Conservation (phyloP, 2,329 filamentous ascomycete genomes). For the Aspergillus caelatus region DNA sequence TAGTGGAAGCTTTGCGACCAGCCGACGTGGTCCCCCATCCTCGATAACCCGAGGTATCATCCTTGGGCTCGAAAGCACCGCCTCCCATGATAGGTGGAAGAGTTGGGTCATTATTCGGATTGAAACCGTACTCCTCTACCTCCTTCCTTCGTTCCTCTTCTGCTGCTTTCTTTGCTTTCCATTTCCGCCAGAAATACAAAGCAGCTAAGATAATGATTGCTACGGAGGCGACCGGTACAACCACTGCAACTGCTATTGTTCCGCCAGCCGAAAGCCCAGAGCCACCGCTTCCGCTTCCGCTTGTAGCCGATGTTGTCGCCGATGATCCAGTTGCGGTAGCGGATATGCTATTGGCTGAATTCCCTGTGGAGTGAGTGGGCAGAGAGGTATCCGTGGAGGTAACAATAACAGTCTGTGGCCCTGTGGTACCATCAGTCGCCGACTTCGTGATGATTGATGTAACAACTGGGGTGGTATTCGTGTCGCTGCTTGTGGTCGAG, state of each 20-base stretch:
- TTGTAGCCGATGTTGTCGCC: constrained; percentile 29
- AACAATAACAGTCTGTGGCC: constrained; percentile 17
- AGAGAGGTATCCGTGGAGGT: constrained; percentile 21
- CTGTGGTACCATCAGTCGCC: constrained; percentile 13
- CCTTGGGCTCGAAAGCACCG: constrained; percentile 65
- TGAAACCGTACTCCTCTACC: constrained; percentile 95
- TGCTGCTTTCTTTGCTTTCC: constrained; percentile 79
- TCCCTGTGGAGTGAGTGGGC: constrained; percentile 17
- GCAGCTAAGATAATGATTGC: constrained; percentile 75
- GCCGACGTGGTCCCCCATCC: constrained; percentile 86
- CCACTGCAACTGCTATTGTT: constrained; percentile 88
- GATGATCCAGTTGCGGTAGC: constrained; percentile 30
- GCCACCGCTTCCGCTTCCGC: constrained; percentile 25
- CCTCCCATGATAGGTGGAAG: constrained; percentile 61
- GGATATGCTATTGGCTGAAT: constrained; percentile 26
- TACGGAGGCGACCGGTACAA: constrained; percentile 88
- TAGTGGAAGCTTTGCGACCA: constrained; percentile 84
- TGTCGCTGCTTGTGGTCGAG: constrained; percentile 15
- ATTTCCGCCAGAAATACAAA: constrained; percentile 84
- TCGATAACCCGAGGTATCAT: constrained; percentile 77
- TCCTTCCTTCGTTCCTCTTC: constrained; percentile 92
- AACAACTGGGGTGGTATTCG: constrained; percentile 10
- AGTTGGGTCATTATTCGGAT: constrained; percentile 93
- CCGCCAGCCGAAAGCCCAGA: constrained; percentile 54
- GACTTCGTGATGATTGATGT: constrained; percentile 14